phyloP scores from a whole-genome alignment of 2,329 filamentous ascomycete genomes.

The Cladophialophora exuberans region DNA sequence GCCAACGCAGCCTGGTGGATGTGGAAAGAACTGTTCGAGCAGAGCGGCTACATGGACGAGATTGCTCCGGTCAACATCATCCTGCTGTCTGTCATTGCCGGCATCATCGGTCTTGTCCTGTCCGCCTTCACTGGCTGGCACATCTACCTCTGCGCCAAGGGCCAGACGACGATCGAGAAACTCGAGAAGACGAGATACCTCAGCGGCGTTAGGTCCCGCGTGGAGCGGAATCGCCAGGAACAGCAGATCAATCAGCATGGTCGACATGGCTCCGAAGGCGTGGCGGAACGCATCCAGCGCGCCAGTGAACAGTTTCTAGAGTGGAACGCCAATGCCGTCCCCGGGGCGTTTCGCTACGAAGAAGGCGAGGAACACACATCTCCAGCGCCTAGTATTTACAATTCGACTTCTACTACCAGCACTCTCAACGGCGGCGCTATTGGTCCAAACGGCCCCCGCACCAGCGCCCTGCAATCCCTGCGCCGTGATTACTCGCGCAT shows the following conservation, averaged over 20 bases:
- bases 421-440: not conserved
- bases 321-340: slow-evolving; percentile 78
- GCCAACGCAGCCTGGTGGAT: slow-evolving; percentile 79
- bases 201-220: slow-evolving; percentile 72
- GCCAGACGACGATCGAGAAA: slow-evolving; percentile 94
- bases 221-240: slow-evolving; percentile 66
- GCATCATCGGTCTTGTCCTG: slow-evolving; percentile 88
- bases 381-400: slow-evolving; percentile 32
- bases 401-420: not conserved
- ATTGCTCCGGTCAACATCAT: slow-evolving; percentile 90
- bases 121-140: slow-evolving; percentile 92
- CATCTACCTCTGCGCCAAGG: slow-evolving; percentile 74
- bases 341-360: slow-evolving; percentile 77
- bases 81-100: slow-evolving; percentile 80
- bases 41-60: slow-evolving; percentile 71
- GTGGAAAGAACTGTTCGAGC: slow-evolving; percentile 76
- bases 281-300: slow-evolving; percentile 53
- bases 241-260: slow-evolving; percentile 51
- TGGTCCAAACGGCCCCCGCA: slow-evolving; percentile 21
- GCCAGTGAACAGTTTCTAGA: slow-evolving; percentile 77
- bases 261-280: slow-evolving; percentile 38
- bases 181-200: slow-evolving; percentile 95
- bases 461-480: slow-evolving; percentile 51
- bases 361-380: slow-evolving; percentile 70
- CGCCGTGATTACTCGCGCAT: slow-evolving; percentile 44